Conservation (phyloP, 2,329 filamentous ascomycete species). For the Ascocoryne sarcoides region DNA sequence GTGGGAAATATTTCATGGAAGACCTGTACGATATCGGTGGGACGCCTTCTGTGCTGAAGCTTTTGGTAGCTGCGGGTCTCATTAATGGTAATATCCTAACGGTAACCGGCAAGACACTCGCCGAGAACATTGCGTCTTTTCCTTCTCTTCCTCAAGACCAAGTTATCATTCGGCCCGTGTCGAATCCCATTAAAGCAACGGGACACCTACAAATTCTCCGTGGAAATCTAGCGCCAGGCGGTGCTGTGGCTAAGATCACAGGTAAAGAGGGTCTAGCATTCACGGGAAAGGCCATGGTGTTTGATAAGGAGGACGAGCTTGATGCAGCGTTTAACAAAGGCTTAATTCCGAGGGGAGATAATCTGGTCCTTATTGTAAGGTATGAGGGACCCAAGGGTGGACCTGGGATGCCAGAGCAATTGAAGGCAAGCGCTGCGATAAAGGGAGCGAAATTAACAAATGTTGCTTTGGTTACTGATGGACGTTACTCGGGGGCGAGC, state of each 20-base stretch:
- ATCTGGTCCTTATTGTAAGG: slow-evolving; percentile 80
- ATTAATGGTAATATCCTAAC: slow-evolving; percentile 73
- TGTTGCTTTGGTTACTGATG: slow-evolving; percentile 86
- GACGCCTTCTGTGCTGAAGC: slow-evolving; percentile 76
- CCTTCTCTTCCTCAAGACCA: slow-evolving; percentile 72
- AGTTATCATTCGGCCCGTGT: slow-evolving; percentile 70
- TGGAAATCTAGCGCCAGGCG: slow-evolving; percentile 81
- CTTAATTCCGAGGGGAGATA: slow-evolving; percentile 61
- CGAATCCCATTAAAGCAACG: slow-evolving; percentile 67
- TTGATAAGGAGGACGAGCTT: slow-evolving; percentile 76
- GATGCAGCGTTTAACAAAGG: slow-evolving; percentile 65
- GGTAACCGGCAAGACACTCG: slow-evolving; percentile 75
- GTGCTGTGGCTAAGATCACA: slow-evolving; percentile 92
- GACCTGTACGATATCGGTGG: slow-evolving; percentile 82
- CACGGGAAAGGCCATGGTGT: slow-evolving; percentile 71
- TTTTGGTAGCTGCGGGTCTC: slow-evolving; percentile 66
- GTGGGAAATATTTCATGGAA: slow-evolving; percentile 78
- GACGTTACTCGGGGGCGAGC: slow-evolving; percentile 76
- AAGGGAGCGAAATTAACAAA: slow-evolving; percentile 88
- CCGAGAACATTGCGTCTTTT: slow-evolving; percentile 69
- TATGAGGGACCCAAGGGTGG: slow-evolving; percentile 93
- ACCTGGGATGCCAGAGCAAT: slow-evolving; percentile 92
- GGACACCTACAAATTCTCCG: slow-evolving; percentile 84
- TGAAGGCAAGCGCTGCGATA: slow-evolving; percentile 79
- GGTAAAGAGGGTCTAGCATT: slow-evolving; percentile 87